These are phyloP conservation scores for Dictyophora rubrovolvata DNA, from an alignment of 768 basidiomycete species.

Conservation along the genomic window DNA sequence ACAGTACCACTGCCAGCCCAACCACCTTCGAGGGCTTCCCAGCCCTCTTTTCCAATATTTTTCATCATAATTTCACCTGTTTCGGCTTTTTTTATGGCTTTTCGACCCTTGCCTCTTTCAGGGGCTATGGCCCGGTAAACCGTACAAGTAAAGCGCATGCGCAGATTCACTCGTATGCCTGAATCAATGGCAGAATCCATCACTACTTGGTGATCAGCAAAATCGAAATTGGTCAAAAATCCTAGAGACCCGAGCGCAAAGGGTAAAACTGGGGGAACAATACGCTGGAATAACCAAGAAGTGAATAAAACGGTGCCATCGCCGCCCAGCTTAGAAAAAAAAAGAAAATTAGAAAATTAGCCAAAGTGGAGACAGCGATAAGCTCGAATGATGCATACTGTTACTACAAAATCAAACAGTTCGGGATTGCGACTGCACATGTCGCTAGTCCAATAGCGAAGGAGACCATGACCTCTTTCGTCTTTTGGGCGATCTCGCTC, in stretches of 20 bases:
- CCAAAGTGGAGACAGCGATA: slow-evolving; percentile 9
- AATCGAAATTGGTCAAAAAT: slow-evolving; percentile 96
- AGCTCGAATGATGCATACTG: slow-evolving; percentile 43
- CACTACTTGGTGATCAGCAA: slow-evolving; percentile 72
- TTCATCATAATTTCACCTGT: slow-evolving; percentile 98
- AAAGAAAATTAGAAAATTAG: slow-evolving; percentile 1
- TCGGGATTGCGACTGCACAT: slow-evolving; percentile 91
- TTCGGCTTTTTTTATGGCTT: slow-evolving; percentile 85
- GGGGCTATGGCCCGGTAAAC: slow-evolving; percentile 85
- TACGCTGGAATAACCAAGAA: slow-evolving; percentile 96
- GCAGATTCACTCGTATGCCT: slow-evolving; percentile 92
- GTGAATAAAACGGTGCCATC: slow-evolving; percentile 98
- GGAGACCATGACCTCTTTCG: slow-evolving; percentile 65
- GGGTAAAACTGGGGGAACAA: slow-evolving; percentile 96
- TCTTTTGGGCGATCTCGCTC: slow-evolving; percentile 20
- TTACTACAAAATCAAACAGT: slow-evolving; percentile 95
- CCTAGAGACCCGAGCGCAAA: slow-evolving; percentile 96
- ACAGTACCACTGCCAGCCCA: slow-evolving; percentile 36
- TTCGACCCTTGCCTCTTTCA: slow-evolving; percentile 55
- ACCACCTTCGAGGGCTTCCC: slow-evolving; percentile 92
- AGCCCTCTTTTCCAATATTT: slow-evolving; percentile 80
- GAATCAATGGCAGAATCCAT: slow-evolving; percentile 84
- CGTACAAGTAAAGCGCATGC: slow-evolving; percentile 99
- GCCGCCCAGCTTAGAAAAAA: slow-evolving; percentile 70
- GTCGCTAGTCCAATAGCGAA: slow-evolving; percentile 94